Conservation (phyloP, 495 filamentous ascomycete genomes). For the Xylaria sp. region DNA sequence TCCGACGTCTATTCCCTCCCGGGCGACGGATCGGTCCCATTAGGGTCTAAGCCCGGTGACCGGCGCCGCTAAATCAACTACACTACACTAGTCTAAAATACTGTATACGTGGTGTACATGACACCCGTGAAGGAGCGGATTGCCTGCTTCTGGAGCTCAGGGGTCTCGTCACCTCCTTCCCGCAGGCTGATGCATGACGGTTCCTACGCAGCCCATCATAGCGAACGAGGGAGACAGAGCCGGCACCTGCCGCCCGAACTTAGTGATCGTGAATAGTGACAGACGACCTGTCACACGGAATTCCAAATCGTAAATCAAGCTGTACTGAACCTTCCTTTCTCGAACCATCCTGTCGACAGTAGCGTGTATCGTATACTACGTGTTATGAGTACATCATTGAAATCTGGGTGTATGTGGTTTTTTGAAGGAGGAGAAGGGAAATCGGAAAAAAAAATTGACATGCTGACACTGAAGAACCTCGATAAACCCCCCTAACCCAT, state of each 20-base stretch:
- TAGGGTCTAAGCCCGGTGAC: conserved; percentile 2
- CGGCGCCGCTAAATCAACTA: conserved; percentile 12
- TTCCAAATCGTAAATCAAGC: neutral
- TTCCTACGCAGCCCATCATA: conserved; percentile 8
- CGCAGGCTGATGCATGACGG: conserved; percentile 21
- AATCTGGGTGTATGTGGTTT: neutral
- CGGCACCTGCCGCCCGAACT: neutral
- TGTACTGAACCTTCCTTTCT: neutral
- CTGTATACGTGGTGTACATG: conserved; percentile 12
- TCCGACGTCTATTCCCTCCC: conserved; percentile 2
- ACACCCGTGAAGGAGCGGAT: conserved; percentile 19
- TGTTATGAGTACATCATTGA: neutral
- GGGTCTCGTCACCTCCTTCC: conserved; percentile 10
- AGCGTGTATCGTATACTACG: neutral
- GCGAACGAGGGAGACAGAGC: neutral
- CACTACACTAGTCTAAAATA: conserved; percentile 1
- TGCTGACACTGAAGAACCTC: conserved; percentile 4
- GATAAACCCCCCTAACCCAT: neutral
- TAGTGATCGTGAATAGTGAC: conserved; percentile 2
- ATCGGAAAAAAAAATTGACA: neutral
- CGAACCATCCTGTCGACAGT: neutral
- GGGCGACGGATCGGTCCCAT: conserved; percentile 10
- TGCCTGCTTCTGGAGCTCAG: conserved; percentile 13
- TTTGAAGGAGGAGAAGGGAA: too few species aligned
- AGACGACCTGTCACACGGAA: neutral